Conservation (phyloP, 2,329 filamentous ascomycete genomes). For the Amesomyces nigricolor region DNA sequence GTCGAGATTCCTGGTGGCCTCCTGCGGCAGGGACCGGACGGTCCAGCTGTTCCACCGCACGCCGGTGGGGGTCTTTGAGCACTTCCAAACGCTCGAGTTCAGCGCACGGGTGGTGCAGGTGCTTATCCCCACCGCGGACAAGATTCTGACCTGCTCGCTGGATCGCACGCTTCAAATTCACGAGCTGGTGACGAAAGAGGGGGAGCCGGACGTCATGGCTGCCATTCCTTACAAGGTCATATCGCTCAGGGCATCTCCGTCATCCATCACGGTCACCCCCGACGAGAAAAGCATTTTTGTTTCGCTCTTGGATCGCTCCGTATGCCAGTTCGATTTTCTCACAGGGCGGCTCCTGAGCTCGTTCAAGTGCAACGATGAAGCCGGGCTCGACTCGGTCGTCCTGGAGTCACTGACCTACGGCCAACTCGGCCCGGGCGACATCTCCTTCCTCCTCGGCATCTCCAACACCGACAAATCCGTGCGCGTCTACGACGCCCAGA, state of each 20-base stretch:
- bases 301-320: slow-evolving; percentile 54
- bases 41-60: slow-evolving; percentile 75
- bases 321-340: slow-evolving; percentile 56
- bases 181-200: slow-evolving; percentile 66
- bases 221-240: slow-evolving; percentile 74
- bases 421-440: slow-evolving; percentile 48
- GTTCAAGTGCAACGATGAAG: slow-evolving; percentile 80
- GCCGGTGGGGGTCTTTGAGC: slow-evolving; percentile 55
- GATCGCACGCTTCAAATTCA: slow-evolving; percentile 84
- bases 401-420: slow-evolving; percentile 69
- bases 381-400: slow-evolving; percentile 74
- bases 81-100: slow-evolving; percentile 92
- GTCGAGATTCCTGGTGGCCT: slow-evolving; percentile 64
- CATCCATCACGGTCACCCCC: slow-evolving; percentile 69
- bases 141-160: slow-evolving; percentile 77
- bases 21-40: slow-evolving; percentile 83
- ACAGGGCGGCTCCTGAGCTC: slow-evolving; percentile 64
- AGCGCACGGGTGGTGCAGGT: slow-evolving; percentile 73
- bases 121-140: slow-evolving; percentile 68
- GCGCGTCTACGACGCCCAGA: slow-evolving; percentile 75
- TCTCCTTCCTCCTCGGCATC: slow-evolving; percentile 71
- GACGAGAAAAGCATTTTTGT: slow-evolving; percentile 56
- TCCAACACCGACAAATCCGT: slow-evolving; percentile 96
- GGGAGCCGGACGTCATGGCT: slow-evolving; percentile 59
- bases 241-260: slow-evolving; percentile 77